Evolutionary conservation across 2,329 filamentous ascomycete genomes (phyloP).

Genomic region (Phialocephala sp.): DNA sequence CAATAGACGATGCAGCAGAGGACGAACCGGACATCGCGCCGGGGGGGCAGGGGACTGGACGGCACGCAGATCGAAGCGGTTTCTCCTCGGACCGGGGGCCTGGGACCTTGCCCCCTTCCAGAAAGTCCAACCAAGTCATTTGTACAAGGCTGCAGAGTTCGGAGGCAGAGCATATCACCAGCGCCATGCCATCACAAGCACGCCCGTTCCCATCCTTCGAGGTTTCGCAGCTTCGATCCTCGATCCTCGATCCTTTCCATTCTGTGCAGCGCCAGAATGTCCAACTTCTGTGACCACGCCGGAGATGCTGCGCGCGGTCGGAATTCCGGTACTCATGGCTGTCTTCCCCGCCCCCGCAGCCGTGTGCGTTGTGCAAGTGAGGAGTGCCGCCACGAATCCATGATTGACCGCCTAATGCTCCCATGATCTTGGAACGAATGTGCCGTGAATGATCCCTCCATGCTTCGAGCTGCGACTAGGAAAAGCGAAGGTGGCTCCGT

Average conservation of each 20-base stretch:
- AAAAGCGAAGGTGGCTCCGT: background rate
- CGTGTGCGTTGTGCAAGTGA: conserved; percentile 3
- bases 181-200: background rate
- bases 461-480: conserved; percentile 4
- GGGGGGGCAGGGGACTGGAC: background rate
- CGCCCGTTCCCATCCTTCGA: background rate
- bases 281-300: background rate
- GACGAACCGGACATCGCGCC: background rate
- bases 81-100: conserved; percentile 26
- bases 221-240: background rate
- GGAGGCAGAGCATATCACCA: conserved; percentile 70
- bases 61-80: conserved; percentile 12
- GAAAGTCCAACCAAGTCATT: conserved; percentile 28
- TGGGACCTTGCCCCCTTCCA: conserved; percentile 19
- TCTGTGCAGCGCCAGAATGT: background rate
- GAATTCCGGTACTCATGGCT: background rate
- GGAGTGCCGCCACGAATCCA: conserved; percentile 9
- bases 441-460: conserved; percentile 4
- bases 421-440: conserved; percentile 4
- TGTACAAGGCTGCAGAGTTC: conserved; percentile 53
- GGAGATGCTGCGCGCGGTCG: background rate
- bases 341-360: conserved; percentile 7
- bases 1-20: background rate
- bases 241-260: background rate
- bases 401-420: conserved; percentile 12